Evolutionary conservation across 306 rosid genomes (phyloP).

Genomic region (Lathyrus tuberosus): DNA sequence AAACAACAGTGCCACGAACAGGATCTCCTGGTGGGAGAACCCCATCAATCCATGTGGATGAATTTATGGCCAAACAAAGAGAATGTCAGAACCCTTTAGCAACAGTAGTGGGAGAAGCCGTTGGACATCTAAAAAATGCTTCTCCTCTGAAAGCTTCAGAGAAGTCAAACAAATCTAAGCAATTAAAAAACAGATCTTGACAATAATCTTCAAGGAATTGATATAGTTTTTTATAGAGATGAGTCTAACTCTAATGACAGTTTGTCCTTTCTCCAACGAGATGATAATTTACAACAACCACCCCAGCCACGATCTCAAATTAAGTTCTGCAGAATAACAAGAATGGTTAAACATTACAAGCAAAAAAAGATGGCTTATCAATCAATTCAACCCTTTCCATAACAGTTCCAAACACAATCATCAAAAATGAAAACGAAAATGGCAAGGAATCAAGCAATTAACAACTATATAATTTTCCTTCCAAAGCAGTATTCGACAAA

Average conservation of each 20-base stretch:
- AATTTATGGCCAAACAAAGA: conserved; percentile 97
- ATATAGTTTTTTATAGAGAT: conserved; percentile 93
- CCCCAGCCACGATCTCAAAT: too few relatives aligned
- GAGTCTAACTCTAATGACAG: conserved; percentile 91
- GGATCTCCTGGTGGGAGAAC: conserved; percentile 96
- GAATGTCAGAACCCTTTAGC: conserved; percentile 87
- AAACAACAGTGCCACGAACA: conserved; percentile 74
- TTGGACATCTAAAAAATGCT: conserved; percentile 60
- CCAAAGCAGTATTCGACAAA: too few relatives aligned
- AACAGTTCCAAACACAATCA: too few relatives aligned
- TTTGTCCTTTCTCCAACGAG: conserved; percentile 90
- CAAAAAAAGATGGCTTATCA: too few relatives aligned
- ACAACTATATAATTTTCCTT: too few relatives aligned
- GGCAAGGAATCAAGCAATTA: too few relatives aligned
- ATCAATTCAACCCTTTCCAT: too few relatives aligned
- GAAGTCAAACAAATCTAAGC: conserved; percentile 78
- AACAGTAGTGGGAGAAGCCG: conserved; percentile 71
- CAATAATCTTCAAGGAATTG: conserved; percentile 96
- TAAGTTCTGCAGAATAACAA: too few relatives aligned
- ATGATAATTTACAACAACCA: conserved; percentile 83
- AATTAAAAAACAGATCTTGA: conserved; percentile 81
- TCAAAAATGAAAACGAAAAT: too few relatives aligned
- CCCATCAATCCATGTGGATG: conserved; percentile 98
- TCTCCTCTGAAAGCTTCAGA: conserved; percentile 56
- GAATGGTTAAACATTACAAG: too few relatives aligned